Evolutionary conservation across 2,329 filamentous ascomycete genomes (phyloP).

Genomic region (Pyrenophora tritici-repentis): DNA sequence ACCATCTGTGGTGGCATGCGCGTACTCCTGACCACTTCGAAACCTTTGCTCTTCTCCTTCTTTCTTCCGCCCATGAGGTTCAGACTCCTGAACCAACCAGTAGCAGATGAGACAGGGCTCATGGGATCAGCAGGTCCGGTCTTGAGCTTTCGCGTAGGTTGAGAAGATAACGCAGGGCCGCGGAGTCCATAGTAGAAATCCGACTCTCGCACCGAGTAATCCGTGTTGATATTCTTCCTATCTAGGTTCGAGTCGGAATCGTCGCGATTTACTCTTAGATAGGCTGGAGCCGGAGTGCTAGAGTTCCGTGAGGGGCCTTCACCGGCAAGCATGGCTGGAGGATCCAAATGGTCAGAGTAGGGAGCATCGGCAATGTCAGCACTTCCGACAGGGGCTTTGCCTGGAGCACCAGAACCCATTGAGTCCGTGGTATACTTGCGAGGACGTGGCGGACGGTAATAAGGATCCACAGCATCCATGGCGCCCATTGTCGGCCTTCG

Average conservation of each 20-base stretch:
- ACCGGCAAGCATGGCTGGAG: constrained; percentile 34
- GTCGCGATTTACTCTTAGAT: constrained; percentile 55
- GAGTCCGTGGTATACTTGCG: constrained; percentile 62
- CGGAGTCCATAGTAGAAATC: constrained; percentile 96
- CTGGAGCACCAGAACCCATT: constrained; percentile 54
- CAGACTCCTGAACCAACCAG: constrained; percentile 77
- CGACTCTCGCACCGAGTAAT: constrained; percentile 92
- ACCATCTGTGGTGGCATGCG: constrained; percentile 78
- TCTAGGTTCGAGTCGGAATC: constrained; percentile 61
- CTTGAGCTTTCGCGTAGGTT: constrained; percentile 80
- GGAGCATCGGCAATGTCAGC: constrained; percentile 54
- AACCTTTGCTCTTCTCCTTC: constrained; percentile 94
- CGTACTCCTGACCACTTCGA: constrained; percentile 91
- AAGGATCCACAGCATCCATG: constrained; percentile 67
- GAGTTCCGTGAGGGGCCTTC: constrained; percentile 43
- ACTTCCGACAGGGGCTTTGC: constrained; percentile 53
- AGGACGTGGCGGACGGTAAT: constrained; percentile 82
- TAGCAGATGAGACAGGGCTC: constrained; percentile 84
- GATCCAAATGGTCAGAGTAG: constrained; percentile 52
- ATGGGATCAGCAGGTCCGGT: constrained; percentile 95
- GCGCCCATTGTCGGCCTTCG: constrained; percentile 45
- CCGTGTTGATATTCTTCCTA: constrained; percentile 64
- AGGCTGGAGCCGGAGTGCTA: constrained; percentile 52
- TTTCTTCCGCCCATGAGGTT: constrained; percentile 78
- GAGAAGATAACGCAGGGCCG: constrained; percentile 82